Conservation (phyloP, 805 yeast species). For the Candida yuanshanica region DNA sequence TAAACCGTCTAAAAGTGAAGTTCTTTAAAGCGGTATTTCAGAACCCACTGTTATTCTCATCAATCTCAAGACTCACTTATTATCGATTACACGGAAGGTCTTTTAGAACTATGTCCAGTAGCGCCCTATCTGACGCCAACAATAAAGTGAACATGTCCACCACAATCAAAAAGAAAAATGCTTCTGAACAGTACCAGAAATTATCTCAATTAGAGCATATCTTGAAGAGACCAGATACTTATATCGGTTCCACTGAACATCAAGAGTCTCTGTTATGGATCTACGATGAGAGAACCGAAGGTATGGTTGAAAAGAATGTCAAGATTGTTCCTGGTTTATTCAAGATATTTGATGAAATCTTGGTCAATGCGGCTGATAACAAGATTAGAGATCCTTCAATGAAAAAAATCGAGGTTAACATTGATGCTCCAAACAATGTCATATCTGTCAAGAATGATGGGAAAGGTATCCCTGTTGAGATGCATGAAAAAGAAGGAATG, state of each 20-base stretch:
- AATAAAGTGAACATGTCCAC: slow-evolving; percentile 6
- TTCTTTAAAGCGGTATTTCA: neutral
- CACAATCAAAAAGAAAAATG: slow-evolving; percentile 29
- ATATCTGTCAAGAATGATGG: slow-evolving; percentile 91
- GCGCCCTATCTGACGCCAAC: slow-evolving; percentile 5
- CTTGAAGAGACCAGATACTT: slow-evolving; percentile 94
- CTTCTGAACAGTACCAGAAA: slow-evolving; percentile 81
- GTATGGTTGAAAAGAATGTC: slow-evolving; percentile 57
- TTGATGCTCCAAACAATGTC: slow-evolving; percentile 66
- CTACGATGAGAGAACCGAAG: slow-evolving; percentile 56
- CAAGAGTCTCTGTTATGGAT: slow-evolving; percentile 83
- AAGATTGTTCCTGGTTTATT: slow-evolving; percentile 91
- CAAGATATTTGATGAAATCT: slow-evolving; percentile 93
- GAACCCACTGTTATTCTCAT: neutral
- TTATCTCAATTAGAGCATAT: slow-evolving; percentile 95
- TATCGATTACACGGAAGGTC: neutral
- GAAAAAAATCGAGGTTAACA: slow-evolving; percentile 80
- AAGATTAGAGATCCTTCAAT: slow-evolving; percentile 90
- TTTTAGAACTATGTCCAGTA: neutral
- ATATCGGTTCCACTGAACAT: slow-evolving; percentile 89
- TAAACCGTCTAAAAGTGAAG: too few relatives aligned
- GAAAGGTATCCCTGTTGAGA: slow-evolving; percentile 90
- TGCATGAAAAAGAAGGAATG: slow-evolving; percentile 85
- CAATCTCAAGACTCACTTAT: neutral
- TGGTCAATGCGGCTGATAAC: slow-evolving; percentile 98